Percentiles rank a stretch among this genome's conserved stretches.
These are phyloP conservation scores for Ophiostoma angusticollis DNA, from an alignment of 2,329 filamentous ascomycete genomes.

Conservation along the genomic window DNA sequence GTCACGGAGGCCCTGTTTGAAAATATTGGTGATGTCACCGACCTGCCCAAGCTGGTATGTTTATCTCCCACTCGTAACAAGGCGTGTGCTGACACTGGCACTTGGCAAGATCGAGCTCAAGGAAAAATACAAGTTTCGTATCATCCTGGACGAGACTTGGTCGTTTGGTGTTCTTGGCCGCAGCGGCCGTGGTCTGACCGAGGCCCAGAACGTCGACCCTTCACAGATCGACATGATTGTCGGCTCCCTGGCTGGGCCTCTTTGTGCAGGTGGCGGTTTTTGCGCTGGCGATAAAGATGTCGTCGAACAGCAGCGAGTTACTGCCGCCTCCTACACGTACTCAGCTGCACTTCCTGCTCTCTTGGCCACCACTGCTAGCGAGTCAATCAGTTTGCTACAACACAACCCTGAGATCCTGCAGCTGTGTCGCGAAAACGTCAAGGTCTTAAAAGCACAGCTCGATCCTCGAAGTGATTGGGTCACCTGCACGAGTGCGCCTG, in stretches of 20 bases:
- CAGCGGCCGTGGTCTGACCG: slow-evolving; percentile 83
- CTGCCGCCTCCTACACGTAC: slow-evolving; percentile 84
- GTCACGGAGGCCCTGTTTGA: slow-evolving; percentile 94
- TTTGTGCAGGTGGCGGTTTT: slow-evolving; percentile 90
- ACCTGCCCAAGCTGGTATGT: slow-evolving; percentile 69
- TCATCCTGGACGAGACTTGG: slow-evolving; percentile 95
- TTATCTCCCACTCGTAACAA: background rate
- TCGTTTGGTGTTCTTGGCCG: slow-evolving; percentile 90
- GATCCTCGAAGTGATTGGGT: slow-evolving; percentile 94
- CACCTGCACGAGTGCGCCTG: slow-evolving; percentile 60
- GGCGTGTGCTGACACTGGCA: background rate
- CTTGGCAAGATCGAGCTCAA: slow-evolving; percentile 66
- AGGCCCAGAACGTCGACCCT: slow-evolving; percentile 92
- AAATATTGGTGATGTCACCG: slow-evolving; percentile 69
- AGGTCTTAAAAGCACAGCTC: slow-evolving; percentile 70
- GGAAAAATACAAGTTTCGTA: slow-evolving; percentile 91
- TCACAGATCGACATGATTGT: slow-evolving; percentile 94
- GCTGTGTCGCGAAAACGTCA: slow-evolving; percentile 75
- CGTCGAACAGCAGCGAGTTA: slow-evolving; percentile 91
- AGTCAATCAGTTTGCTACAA: slow-evolving; percentile 76
- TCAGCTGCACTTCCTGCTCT: slow-evolving; percentile 90
- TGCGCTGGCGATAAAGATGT: slow-evolving; percentile 86
- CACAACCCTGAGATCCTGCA: slow-evolving; percentile 70
- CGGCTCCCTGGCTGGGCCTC: slow-evolving; percentile 76
- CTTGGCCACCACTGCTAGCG: slow-evolving; percentile 87